Percentiles rank a stretch among this genome's conserved stretches.
Conservation (phyloP, 1,284 basidiomycete genomes). For the Anthracocystis setariae region DNA sequence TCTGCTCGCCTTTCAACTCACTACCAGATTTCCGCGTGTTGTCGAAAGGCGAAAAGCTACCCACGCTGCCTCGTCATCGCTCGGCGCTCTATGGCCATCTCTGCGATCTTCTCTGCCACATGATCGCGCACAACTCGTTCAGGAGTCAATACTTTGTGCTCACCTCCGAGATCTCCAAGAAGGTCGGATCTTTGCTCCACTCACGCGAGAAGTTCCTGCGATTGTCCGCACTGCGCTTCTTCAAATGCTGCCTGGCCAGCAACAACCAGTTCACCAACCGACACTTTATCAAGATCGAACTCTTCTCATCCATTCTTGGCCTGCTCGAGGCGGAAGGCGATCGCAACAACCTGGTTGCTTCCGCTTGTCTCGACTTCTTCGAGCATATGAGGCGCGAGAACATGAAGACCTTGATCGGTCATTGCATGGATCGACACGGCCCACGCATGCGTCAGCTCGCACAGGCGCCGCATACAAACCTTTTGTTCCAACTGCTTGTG, state of each 20-base stretch:
- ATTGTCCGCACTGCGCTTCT: constrained; percentile 77
- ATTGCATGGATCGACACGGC: constrained; percentile 83
- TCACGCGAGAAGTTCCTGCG: constrained; percentile 86
- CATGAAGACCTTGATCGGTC: constrained; percentile 81
- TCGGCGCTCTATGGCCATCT: constrained; percentile 67
- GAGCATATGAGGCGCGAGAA: constrained; percentile 83
- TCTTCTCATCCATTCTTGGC: constrained; percentile 83
- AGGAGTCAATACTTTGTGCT: constrained; percentile 90
- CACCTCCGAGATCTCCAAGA: constrained; percentile 57
- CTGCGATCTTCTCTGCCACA: constrained; percentile 89
- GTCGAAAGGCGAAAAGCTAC: constrained; percentile 37
- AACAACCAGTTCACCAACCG: constrained; percentile 87
- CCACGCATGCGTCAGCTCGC: constrained; percentile 76
- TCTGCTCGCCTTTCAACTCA: constrained; percentile 82
- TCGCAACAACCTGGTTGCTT: constrained; percentile 90
- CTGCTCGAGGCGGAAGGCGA: constrained; percentile 82
- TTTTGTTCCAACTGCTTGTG: constrained; percentile 79
- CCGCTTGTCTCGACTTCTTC: constrained; percentile 94
- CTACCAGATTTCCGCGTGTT: constrained; percentile 75
- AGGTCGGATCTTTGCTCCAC: constrained; percentile 71
- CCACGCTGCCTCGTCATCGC: constrained; percentile 26
- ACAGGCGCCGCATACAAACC: constrained; percentile 74
- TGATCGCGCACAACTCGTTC: constrained; percentile 81
- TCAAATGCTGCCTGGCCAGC: constrained; percentile 83
- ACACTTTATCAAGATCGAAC: constrained; percentile 85